Percentiles rank a stretch among this genome's conserved stretches.
Evolutionary conservation across 352 stramenopile species (phyloP).

Genomic region (Pythium phragmitis): DNA sequence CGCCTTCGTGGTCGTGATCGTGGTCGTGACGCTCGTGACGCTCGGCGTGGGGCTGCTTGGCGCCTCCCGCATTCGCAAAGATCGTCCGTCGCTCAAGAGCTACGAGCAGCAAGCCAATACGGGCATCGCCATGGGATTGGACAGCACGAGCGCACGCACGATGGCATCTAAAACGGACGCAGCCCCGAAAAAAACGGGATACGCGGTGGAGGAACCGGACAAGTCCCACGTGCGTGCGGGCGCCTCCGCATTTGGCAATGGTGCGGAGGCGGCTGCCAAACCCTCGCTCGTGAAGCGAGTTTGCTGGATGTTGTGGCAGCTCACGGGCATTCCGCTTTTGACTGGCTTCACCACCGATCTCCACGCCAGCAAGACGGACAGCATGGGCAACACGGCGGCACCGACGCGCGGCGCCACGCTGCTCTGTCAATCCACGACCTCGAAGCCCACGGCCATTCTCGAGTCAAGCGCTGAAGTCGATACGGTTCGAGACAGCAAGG

Average conservation of each 20-base stretch:
- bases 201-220: no score
- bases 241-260: background rate
- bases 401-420: constrained; percentile 1
- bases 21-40: constrained; percentile 15
- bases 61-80: constrained; percentile 26
- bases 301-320: constrained; percentile 5
- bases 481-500: constrained; percentile 3
- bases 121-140: constrained; percentile 9
- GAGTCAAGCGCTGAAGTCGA: constrained; percentile 4
- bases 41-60: constrained; percentile 28
- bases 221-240: constrained; percentile 19
- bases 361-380: background rate
- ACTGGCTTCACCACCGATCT: background rate
- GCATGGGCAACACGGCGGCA: constrained; percentile 29
- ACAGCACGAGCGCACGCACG: constrained; percentile 12
- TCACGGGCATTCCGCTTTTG: constrained; percentile 28
- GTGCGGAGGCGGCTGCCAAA: background rate
- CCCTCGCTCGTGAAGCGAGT: background rate
- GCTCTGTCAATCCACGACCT: background rate
- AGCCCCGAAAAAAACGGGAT: constrained; percentile 6
- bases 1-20: constrained; percentile 16
- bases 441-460: no score
- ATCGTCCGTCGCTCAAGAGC: constrained; percentile 25
- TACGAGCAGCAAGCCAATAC: constrained; percentile 22
- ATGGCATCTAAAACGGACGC: constrained; percentile 16